A percentile compares a stretch with the other conserved stretches of the same genome.
Evolutionary conservation across 306 rosid genomes (phyloP).

Genomic region (Echinosophora koreensis): DNA sequence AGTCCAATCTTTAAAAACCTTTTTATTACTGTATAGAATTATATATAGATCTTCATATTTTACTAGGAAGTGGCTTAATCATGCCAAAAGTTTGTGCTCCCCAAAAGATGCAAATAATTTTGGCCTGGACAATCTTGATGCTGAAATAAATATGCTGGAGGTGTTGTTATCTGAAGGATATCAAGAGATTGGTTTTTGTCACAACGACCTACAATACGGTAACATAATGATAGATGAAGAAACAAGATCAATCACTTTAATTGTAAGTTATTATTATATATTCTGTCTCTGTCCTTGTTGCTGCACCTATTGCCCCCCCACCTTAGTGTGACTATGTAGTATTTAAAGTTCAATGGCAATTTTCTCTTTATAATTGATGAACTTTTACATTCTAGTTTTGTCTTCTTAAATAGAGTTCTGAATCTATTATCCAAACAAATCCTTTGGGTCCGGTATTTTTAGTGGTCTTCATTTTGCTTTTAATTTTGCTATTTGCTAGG

Average conservation of each 20-base stretch:
- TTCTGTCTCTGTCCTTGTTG: neutral
- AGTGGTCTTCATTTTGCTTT: neutral
- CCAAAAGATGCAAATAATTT: constrained; percentile 56
- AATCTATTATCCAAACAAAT: neutral
- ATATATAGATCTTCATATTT: neutral
- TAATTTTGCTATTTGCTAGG: neutral
- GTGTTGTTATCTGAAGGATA: constrained; percentile 51
- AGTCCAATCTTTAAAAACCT: constrained; percentile 2
- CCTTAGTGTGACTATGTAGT: neutral
- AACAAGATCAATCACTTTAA: constrained; percentile 74
- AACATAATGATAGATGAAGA: constrained; percentile 97
- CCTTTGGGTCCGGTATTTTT: neutral
- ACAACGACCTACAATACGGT: constrained; percentile 94
- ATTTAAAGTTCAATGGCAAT: neutral
- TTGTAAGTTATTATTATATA: constrained; percentile 57
- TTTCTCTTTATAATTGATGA: neutral
- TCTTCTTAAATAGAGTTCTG: neutral
- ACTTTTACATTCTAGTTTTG: constrained; percentile 1
- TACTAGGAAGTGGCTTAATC: constrained; percentile 73
- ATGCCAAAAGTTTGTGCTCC: constrained; percentile 71
- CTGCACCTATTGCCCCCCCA: neutral
- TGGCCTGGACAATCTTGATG: constrained; percentile 64
- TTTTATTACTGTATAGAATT: constrained; percentile 10
- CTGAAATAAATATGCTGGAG: constrained; percentile 74
- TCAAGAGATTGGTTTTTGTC: constrained; percentile 89